Percentiles rank a stretch among this genome's conserved stretches.
These are phyloP conservation scores for Ustilago cynodontis DNA, from an alignment of 1,284 basidiomycete genomes.

Conservation along the genomic window DNA sequence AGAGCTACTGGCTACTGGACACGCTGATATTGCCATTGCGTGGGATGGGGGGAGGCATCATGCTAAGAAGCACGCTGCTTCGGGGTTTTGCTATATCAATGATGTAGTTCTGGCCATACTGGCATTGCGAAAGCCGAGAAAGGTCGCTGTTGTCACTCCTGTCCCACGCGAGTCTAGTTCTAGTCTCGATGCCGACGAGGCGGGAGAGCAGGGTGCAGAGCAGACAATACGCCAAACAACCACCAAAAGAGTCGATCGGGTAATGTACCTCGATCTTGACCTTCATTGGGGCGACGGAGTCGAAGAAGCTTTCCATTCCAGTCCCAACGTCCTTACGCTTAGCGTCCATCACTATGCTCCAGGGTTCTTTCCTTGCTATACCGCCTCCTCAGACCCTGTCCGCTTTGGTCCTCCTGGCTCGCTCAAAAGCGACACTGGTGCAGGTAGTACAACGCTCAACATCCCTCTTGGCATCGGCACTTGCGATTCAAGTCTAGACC, in stretches of 20 bases:
- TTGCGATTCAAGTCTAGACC: conserved; percentile 23
- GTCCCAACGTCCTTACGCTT: conserved; percentile 75
- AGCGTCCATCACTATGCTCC: conserved; percentile 85
- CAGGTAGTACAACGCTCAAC: conserved; percentile 29
- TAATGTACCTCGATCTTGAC: conserved; percentile 86
- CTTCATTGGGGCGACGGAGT: conserved; percentile 92
- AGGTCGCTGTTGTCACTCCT: conserved; percentile 16
- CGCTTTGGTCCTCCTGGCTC: conserved; percentile 40
- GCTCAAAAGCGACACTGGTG: conserved; percentile 22
- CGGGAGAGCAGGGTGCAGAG: neutral
- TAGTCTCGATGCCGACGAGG: neutral
- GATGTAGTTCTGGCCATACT: conserved; percentile 81
- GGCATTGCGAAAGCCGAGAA: conserved; percentile 34
- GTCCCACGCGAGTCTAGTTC: neutral
- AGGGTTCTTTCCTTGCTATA: conserved; percentile 81
- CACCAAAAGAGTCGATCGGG: conserved; percentile 41
- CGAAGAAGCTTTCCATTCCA: conserved; percentile 66
- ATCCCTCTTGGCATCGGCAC: conserved; percentile 45
- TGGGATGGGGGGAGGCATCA: conserved; percentile 81
- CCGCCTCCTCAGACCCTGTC: conserved; percentile 34
- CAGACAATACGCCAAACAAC: conserved; percentile 28
- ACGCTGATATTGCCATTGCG: conserved; percentile 78
- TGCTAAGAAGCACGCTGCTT: conserved; percentile 45
- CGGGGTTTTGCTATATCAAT: conserved; percentile 92
- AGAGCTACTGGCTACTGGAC: conserved; percentile 74